phyloP scores from a whole-genome alignment of 805 yeast species.

The Wickerhamomyces subpelliculosus region DNA sequence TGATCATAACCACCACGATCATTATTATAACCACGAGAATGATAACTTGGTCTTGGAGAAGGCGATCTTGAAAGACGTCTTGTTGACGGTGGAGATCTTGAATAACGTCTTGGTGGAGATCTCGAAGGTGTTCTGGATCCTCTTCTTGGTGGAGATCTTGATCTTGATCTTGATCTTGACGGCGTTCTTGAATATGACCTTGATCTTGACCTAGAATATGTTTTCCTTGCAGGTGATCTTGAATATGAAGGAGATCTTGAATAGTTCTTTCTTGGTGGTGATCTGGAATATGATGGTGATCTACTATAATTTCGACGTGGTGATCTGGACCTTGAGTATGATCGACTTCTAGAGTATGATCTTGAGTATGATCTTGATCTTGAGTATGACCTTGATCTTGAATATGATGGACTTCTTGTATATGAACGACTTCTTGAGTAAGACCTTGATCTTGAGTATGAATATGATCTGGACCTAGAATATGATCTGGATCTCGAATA shows the following conservation, averaged over 20 bases:
- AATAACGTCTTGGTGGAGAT: slow-evolving; percentile 1
- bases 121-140: not conserved
- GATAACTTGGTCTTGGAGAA: too few species aligned
- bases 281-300: slow-evolving; percentile 3
- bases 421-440: slow-evolving; percentile 11
- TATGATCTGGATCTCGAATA: slow-evolving; percentile 7
- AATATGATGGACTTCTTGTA: slow-evolving; percentile 7
- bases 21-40: too few species aligned
- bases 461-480: slow-evolving; percentile 13
- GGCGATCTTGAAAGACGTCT: not conserved
- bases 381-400: slow-evolving; percentile 6
- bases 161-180: too few species aligned
- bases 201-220: slow-evolving; percentile 4
- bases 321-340: slow-evolving; percentile 5
- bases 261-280: slow-evolving; percentile 5
- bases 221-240: slow-evolving; percentile 8
- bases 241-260: slow-evolving; percentile 17
- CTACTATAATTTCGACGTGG: too few species aligned
- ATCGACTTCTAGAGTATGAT: slow-evolving; percentile 8
- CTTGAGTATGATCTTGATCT: slow-evolving; percentile 9
- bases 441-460: slow-evolving; percentile 19
- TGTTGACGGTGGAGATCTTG: slow-evolving; percentile 1
- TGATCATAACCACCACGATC: too few species aligned
- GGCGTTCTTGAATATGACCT: not conserved
- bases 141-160: too few species aligned